Evolutionary conservation across 2,329 filamentous ascomycete species (phyloP).

Genomic region (Penicillium corylophilum): DNA sequence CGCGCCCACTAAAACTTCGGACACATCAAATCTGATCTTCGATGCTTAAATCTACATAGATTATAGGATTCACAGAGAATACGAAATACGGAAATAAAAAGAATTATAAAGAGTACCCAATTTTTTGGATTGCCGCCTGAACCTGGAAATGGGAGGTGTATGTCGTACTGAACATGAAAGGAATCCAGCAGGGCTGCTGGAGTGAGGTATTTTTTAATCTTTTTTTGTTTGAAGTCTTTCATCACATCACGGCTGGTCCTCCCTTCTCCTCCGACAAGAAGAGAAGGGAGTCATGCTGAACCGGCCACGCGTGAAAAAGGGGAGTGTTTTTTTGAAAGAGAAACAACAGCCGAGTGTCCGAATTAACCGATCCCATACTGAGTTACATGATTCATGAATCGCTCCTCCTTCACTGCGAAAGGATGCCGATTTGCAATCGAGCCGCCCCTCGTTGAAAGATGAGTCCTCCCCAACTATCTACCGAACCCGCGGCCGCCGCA

Average conservation of each 20-base stretch:
- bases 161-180: slow-evolving; percentile 39
- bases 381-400: slow-evolving; percentile 44
- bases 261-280: slow-evolving; percentile 14
- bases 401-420: slow-evolving; percentile 31
- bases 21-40: neutral
- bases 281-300: slow-evolving; percentile 27
- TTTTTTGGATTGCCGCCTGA: slow-evolving; percentile 34
- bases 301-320: slow-evolving; percentile 30
- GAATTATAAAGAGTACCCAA: slow-evolving; percentile 16
- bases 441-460: slow-evolving; percentile 37
- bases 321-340: slow-evolving; percentile 31
- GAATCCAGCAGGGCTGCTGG: slow-evolving; percentile 34
- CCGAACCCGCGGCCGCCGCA: slow-evolving; percentile 42
- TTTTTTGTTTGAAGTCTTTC: slow-evolving; percentile 35
- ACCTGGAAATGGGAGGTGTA: slow-evolving; percentile 34
- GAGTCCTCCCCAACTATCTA: slow-evolving; percentile 41
- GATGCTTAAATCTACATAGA: too few relatives aligned
- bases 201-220: slow-evolving; percentile 38
- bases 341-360: slow-evolving; percentile 34
- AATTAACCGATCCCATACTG: slow-evolving; percentile 38
- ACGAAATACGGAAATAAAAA: neutral
- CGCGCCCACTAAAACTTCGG: neutral
- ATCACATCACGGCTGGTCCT: slow-evolving; percentile 35
- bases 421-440: slow-evolving; percentile 36
- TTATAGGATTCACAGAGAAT: neutral